Evolutionary conservation across 1,139 yeast species (phyloP).

Genomic region (Saccharomycopsis phalli): DNA sequence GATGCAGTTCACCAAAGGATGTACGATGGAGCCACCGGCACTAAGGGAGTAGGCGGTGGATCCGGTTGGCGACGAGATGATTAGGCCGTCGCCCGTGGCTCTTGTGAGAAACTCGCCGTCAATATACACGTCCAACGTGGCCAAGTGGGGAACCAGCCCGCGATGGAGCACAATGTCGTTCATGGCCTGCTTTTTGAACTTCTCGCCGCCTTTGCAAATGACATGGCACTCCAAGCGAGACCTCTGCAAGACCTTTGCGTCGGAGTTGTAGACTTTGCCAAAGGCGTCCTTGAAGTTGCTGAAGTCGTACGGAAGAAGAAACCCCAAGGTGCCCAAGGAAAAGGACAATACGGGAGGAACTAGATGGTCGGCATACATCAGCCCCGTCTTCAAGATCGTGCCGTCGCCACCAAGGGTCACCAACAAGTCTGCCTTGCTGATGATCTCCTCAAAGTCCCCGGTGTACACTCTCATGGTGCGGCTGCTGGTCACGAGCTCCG

Average conservation of each 20-base stretch:
- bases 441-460: conserved; percentile 50
- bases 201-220: conserved; percentile 23
- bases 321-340: conserved; percentile 88
- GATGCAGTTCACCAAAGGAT: conserved; percentile 78
- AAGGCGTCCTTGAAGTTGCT: conserved; percentile 53
- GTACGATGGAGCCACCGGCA: conserved; percentile 89
- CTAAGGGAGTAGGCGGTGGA: conserved; percentile 88
- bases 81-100: conserved; percentile 87
- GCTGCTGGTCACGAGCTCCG: conserved; percentile 35
- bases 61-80: conserved; percentile 86
- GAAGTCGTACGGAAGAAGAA: conserved; percentile 79
- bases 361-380: conserved; percentile 50
- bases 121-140: conserved; percentile 70
- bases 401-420: conserved; percentile 96
- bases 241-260: conserved; percentile 66
- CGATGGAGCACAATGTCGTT: conserved; percentile 85
- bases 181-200: conserved; percentile 57
- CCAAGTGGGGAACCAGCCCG: conserved; percentile 80
- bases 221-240: conserved; percentile 72
- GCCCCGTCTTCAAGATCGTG: conserved; percentile 68
- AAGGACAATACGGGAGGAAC: conserved; percentile 89
- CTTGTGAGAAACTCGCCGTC: conserved; percentile 79
- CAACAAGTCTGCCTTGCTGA: conserved; percentile 51
- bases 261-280: conserved; percentile 51
- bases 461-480: conserved; percentile 36